Base-by-base conservation (phyloP, 1,139 yeast species). In the Candida glucosophila region DNA sequence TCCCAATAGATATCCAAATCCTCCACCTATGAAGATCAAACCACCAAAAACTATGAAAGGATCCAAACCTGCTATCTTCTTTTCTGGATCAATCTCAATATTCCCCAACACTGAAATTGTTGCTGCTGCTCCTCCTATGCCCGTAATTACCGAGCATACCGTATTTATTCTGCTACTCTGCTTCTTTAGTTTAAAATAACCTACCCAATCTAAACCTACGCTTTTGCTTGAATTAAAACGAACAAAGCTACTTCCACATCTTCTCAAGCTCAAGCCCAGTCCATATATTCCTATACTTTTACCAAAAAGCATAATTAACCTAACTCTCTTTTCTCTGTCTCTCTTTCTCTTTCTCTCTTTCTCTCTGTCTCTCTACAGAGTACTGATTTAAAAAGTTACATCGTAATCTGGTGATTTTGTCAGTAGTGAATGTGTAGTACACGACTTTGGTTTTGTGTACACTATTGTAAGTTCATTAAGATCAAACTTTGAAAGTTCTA, bases 41-140 rank as follows among this genome's bases (percentile, higher is more conserved):
- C 78, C 78, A 34, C 76, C 72, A 57, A 77, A 67, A 19, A 85
- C 82, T 52, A 82, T 72, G 39, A 83, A 61, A 9, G 95, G 88
- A 47, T 90, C 98, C 38, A 88, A 65, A 5, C 98, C 96, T 50
- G 81, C 70, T 22, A 86, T 68, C 33, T 73, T 71, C 46, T 81
- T 79, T 27, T 94, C 85, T 19, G 86, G 79, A 47, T 83, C 94
- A 33, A 90, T 72, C 42, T 80, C 88, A 36, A 81, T 62, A 44
- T 81, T 80, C 19, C 95, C 79, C 33, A 88, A 62, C 43, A 75
- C 77, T 2, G 72, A 72, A 72, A 90, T 81, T 3, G 96, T 80
- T 4, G 67, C 47, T n/a, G 67, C 60, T 14, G 83, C 73, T 3
- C 93, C 90, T 4, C 67, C 44, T 10, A 79, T 29, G 1, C 92